A percentile compares a stretch with the other conserved stretches of the same genome.
Conservation (phyloP, 2,329 filamentous ascomycete species). For the Colletotrichum sansevieriae region DNA sequence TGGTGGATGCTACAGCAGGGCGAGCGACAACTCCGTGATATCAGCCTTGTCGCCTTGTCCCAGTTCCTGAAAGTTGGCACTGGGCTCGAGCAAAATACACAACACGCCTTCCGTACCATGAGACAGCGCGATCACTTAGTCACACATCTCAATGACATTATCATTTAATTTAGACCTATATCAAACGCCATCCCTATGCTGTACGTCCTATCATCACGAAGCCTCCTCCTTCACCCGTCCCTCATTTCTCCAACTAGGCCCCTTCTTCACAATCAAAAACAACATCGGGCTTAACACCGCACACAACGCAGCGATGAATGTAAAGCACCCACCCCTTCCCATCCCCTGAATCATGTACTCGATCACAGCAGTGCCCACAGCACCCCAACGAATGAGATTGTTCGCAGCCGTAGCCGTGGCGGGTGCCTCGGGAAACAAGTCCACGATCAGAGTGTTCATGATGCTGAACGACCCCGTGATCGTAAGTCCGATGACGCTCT, state of each 20-base stretch:
- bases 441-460: slow-evolving; percentile 73
- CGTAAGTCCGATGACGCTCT: slow-evolving; percentile 69
- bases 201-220: slow-evolving; percentile 14
- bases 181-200: not conserved
- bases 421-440: slow-evolving; percentile 71
- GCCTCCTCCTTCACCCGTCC: slow-evolving; percentile 54
- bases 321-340: slow-evolving; percentile 74
- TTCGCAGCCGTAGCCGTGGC: slow-evolving; percentile 74
- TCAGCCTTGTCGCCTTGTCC: too few relatives aligned
- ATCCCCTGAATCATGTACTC: slow-evolving; percentile 68
- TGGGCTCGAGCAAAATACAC: too few relatives aligned
- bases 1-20: too few relatives aligned
- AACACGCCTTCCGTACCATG: too few relatives aligned
- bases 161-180: not conserved
- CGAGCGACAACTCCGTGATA: too few relatives aligned
- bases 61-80: too few relatives aligned
- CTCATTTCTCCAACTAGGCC: slow-evolving; percentile 64
- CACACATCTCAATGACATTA: not conserved
- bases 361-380: slow-evolving; percentile 70
- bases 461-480: slow-evolving; percentile 74
- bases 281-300: slow-evolving; percentile 62
- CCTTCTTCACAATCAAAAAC: slow-evolving; percentile 62
- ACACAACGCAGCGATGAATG: slow-evolving; percentile 67
- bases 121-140: not conserved
- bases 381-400: slow-evolving; percentile 74